Evolutionary conservation across 768 basidiomycete genomes (phyloP), one percentile per base, ranked within the genome.

Genomic region (Boletus sp.): DNA sequence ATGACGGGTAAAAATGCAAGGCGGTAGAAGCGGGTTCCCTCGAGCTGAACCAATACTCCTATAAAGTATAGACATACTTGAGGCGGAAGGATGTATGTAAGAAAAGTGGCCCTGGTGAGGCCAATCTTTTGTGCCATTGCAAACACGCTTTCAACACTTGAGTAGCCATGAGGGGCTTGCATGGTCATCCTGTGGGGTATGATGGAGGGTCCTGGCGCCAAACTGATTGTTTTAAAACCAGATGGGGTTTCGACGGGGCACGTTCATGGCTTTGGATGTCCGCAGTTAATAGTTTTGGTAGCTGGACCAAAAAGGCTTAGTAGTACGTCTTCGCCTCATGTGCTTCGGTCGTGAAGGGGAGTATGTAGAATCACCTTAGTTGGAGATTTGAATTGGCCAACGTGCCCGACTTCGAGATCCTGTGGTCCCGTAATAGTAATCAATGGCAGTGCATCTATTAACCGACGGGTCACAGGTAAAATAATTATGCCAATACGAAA

Each of bases 41-140:
- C 73, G 67, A 78, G 67, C 35, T 82, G 72, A 14, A 84, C 81
- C 37, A 86, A 75, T 20, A 83, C 69, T 10, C 81, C 83, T 47
- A 80, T 79, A 32, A 68, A 60, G 71, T 80, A 83, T 64, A 83
- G 83, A 55, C 71, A 72, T 10, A 78, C 56, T 0, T 83, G 46
- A 9, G 78, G 72, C 5, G 80, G 82, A 8, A 80, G 56, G 46
- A 84, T 57, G 52, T 75, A 71, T 8, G 67, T 66, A 3, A 62
- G 33, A 70, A 61, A 62, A 75, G 74, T 14, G 64, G 41, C 4
- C 15, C 17, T 45, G 1, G 63, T 64, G 39, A 62, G 57, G 37
- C 6, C 32, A 1, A 56, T 30, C 41, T 54, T 59, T 5, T 42
- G 49, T 5, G 65, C 52, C 35, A 18, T 32, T 11, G 55, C 46